Base-by-base conservation (phyloP, 2,329 filamentous ascomycete species). In the Cercospora brassicicola region DNA sequence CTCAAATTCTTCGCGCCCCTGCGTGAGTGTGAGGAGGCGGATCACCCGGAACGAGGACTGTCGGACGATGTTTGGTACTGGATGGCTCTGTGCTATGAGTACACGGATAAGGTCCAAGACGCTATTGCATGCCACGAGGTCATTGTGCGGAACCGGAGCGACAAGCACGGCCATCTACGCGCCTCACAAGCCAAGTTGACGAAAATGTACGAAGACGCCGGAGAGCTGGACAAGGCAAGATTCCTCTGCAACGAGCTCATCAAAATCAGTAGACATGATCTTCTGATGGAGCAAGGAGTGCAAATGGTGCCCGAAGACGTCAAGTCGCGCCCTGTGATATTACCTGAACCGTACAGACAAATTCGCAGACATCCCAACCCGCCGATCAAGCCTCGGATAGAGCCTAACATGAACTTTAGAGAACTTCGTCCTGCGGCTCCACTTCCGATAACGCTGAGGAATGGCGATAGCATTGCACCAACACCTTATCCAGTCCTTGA, bases 71-170 rank as follows among this genome's bases (percentile, higher is more conserved):
- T 85, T 74, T 85, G 84, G 76, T 79, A 85, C 72, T 80, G 81
- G 6, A 79, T 90, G 67, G 91, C 88, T 1, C 85, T 85, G 62
- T 97, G 92, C 76, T 91, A 92, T 76, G 84, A 90, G 64, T 84
- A 86, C 6, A 81, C 88, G 28, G 86, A 86, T 6, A 84, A 90
- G 64, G 84, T 88, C 20, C 84, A 87, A 33, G 88, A 90, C 42
- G 93, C 94, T 0, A 90, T 94, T 75, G 88, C 91, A 71, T 91
- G 88, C 76, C 95, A 94, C 74, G 85, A 92, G 26, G 87, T 87
- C 1, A 88, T 94, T 10, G 88, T 93, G 15, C 26, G 56, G 10
- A 69, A 67, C 23, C 63, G 65, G 8, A 68, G 69, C 4, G 62
- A 69, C 11, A 71, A 66, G 28, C 71, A 73, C 48, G 63, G 30